Percentiles rank a stretch among this genome's conserved stretches.
Evolutionary conservation across 176 grass and related monocot genomes (phyloP).

Genomic region (Bolboschoenus planiculmis): DNA sequence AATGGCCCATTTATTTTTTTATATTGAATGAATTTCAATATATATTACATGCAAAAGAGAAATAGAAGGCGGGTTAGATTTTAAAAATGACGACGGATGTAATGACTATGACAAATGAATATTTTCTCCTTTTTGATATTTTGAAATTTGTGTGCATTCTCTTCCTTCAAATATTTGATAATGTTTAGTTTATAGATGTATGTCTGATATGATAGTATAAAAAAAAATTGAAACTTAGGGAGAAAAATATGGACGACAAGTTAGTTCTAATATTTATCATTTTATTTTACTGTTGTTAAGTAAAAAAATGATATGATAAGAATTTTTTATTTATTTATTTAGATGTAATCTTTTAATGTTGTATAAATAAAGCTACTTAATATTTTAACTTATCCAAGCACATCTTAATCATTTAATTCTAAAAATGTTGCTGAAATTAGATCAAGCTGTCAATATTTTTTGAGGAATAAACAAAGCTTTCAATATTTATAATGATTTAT

Average conservation of each 20-base stretch:
- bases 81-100: too few species aligned
- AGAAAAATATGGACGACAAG: background rate
- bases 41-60: too few species aligned
- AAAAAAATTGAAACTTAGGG: background rate
- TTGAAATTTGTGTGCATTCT: background rate
- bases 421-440: background rate
- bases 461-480: background rate
- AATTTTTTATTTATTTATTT: too few species aligned
- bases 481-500: background rate
- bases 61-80: too few species aligned
- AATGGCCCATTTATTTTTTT: too few species aligned
- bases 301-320: too few species aligned
- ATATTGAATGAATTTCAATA: too few species aligned
- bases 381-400: background rate
- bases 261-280: too few species aligned
- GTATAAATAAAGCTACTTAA: background rate
- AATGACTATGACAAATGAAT: background rate
- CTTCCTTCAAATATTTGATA: background rate
- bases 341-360: too few species aligned
- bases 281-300: too few species aligned
- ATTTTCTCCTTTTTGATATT: background rate
- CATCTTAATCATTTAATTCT: background rate
- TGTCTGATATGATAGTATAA: too few species aligned
- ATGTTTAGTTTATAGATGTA: too few species aligned
- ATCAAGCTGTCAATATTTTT: background rate